Conservation (phyloP, 352 stramenopile species). For the Hyaloperonospora arabidopsidis region DNA sequence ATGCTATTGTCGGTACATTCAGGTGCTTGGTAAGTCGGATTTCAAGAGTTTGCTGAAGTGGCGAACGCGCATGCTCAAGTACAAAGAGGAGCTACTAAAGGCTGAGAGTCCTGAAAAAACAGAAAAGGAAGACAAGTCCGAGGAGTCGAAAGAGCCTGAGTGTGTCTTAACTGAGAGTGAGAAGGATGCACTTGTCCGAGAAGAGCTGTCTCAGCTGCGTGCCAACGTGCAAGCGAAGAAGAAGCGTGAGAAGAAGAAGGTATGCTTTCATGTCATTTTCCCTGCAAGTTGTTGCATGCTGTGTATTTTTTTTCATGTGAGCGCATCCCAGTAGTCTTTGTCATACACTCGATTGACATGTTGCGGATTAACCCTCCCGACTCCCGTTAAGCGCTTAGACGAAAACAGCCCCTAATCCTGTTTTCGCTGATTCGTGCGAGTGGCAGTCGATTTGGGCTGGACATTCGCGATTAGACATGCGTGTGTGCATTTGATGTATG, state of each 20-base stretch:
- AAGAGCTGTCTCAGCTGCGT: constrained; percentile 74
- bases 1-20: constrained; percentile 3
- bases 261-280: constrained; percentile 19
- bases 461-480: constrained; percentile 29
- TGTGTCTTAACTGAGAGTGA: constrained; percentile 70
- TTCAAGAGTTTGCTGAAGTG: constrained; percentile 97
- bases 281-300: constrained; percentile 16
- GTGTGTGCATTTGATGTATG: constrained; percentile 7
- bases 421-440: constrained; percentile 39
- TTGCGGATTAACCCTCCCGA: constrained; percentile 87
- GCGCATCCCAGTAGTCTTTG: constrained; percentile 87
- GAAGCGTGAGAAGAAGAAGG: constrained; percentile 88
- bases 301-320: constrained; percentile 28
- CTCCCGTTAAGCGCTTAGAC: constrained; percentile 85
- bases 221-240: constrained; percentile 76
- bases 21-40: constrained; percentile 96
- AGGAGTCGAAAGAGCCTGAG: constrained; percentile 27
- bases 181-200: constrained; percentile 75
- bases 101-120: constrained; percentile 39
- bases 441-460: constrained; percentile 67
- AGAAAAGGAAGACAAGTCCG: constrained; percentile 29
- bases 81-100: constrained; percentile 79
- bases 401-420: constrained; percentile 50
- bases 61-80: constrained; percentile 90
- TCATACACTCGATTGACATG: constrained; percentile 70